Conservation (phyloP, 2,329 filamentous ascomycete genomes). For the Colletotrichum sp. region DNA sequence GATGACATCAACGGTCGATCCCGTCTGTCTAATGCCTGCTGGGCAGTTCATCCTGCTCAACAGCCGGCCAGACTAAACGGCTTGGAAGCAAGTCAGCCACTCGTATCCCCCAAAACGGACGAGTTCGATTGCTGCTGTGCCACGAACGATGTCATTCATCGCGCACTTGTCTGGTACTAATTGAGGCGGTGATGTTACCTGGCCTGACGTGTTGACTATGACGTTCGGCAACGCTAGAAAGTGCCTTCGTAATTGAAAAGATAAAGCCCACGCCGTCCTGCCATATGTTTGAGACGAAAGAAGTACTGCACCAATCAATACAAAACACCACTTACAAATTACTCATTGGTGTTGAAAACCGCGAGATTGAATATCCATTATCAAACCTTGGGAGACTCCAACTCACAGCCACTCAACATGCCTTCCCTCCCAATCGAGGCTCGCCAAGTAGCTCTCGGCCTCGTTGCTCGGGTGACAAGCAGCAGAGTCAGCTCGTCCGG, state of each 20-base stretch:
- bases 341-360: background rate
- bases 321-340: background rate
- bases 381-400: background rate
- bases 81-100: background rate
- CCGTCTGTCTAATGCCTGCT: background rate
- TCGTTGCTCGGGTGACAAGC: background rate
- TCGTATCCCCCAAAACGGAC: background rate
- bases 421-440: background rate
- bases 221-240: background rate
- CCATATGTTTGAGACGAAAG: background rate
- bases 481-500: background rate
- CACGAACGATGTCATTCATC: slow-evolving; percentile 12
- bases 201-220: background rate
- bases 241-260: background rate
- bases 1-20: slow-evolving; percentile 19
- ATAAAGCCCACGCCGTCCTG: background rate
- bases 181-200: background rate
- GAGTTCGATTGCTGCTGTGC: background rate
- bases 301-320: too few species aligned
- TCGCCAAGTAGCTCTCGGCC: background rate
- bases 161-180: background rate
- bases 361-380: background rate
- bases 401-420: background rate
- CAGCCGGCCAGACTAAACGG: background rate
- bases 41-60: background rate